Evolutionary conservation across 2,329 filamentous ascomycete genomes (phyloP).

Genomic region (Dothidotthia symphoricarpi): DNA sequence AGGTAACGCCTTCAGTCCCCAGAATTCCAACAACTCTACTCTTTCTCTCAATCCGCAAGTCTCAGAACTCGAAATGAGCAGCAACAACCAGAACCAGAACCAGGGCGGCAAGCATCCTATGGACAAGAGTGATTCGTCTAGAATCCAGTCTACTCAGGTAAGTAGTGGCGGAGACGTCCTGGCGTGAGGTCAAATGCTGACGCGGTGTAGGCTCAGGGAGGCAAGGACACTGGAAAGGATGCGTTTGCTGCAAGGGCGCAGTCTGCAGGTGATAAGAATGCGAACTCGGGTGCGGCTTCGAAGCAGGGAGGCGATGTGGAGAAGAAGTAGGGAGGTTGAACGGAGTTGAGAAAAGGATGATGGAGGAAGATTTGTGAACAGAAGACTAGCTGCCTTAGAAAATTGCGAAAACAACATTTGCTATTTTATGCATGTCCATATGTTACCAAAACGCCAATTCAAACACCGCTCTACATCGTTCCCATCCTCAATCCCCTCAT

Average conservation of each 20-base stretch:
- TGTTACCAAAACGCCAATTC: not conserved
- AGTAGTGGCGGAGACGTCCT: not conserved
- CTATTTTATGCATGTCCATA: not conserved
- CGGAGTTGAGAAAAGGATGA: too few relatives aligned
- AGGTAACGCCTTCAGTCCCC: too few relatives aligned
- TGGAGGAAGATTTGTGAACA: too few relatives aligned
- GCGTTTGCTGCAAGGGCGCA: not conserved
- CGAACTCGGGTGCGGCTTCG: not conserved
- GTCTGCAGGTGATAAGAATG: slow-evolving; percentile 3
- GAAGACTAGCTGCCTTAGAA: too few relatives aligned
- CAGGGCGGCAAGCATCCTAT: not conserved
- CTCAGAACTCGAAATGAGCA: too few relatives aligned
- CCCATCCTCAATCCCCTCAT: slow-evolving; percentile 21
- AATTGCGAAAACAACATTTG: too few relatives aligned
- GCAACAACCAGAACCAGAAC: not conserved
- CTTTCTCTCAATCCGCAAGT: too few relatives aligned
- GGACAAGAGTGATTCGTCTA: not conserved
- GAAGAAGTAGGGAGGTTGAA: not conserved
- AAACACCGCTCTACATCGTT: slow-evolving; percentile 3
- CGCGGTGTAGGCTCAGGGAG: not conserved
- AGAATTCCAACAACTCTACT: too few relatives aligned
- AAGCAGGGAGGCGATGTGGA: not conserved
- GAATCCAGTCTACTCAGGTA: slow-evolving; percentile 1
- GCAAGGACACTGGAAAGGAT: not conserved
- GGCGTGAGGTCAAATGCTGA: not conserved